Evolutionary conservation across 306 rosid species (phyloP), one percentile per base, ranked within the genome.

Genomic region (Ormosia emarginata): DNA sequence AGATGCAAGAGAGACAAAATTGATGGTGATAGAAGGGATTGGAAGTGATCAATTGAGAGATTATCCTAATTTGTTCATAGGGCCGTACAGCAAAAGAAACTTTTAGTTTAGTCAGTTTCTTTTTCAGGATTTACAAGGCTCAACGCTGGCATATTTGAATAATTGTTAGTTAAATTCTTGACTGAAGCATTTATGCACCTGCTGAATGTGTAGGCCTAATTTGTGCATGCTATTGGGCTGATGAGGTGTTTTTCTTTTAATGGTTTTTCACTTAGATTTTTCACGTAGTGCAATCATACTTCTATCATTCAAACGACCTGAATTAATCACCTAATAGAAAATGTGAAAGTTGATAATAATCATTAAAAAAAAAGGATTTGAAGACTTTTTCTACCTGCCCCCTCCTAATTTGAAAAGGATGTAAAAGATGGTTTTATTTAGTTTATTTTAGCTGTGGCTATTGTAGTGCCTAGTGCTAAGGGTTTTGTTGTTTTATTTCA

Each of bases 401-500:
- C 59, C 50, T 18, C 14, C 50, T 79, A 40, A 41, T 24, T 50
- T 47, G 30, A 66, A 75, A 39, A 24, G 78, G 77, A 44, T 71
- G 79, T 83, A 39, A 52, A 75, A 80, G 68, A 50, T 50, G 53
- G 63, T 32, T 33, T 63, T 86, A 29, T 69, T 41, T 46, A 43
- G 44, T 43, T 86, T 33, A 61, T 82, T 32, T 53, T 49, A 39
- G 10, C 59, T 18, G 33, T 43, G 6, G 62, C 50, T 30, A n/a
- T n/a, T 63, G 67, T 79, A 5, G 66, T 78, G 44, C 72, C 79
- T 50, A 76, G 55, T 79, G 30, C 71, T 79, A 81, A 84, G 37
- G 71, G 61, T 59, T 82, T 69, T 40, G 46, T 67, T 84, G 78
- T 17, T 82, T 79, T 85, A 63, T 87, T 78, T 84, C 95, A 96